A percentile compares a stretch with the other conserved stretches of the same genome.
Evolutionary conservation across 208 protist genomes (phyloP).

Genomic region (Wallacemonas sp.): DNA sequence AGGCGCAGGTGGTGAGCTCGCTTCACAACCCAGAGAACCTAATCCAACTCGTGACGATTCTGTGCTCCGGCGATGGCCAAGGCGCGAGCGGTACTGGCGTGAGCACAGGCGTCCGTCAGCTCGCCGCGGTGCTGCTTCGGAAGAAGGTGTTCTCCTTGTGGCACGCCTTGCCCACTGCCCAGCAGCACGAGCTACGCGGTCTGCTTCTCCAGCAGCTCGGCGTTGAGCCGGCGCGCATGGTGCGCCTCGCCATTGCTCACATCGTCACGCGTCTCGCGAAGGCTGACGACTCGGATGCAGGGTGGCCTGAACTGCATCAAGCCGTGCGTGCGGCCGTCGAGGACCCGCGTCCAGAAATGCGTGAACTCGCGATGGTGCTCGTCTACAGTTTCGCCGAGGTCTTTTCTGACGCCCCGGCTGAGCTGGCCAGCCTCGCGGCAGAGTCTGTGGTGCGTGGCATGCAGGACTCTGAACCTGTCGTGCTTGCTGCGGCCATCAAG

Average conservation of each 20-base stretch:
- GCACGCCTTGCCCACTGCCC: conserved; percentile 36
- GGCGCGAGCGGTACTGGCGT: conserved; percentile 21
- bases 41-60: conserved; percentile 46
- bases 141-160: conserved; percentile 79
- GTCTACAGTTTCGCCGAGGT: conserved; percentile 79
- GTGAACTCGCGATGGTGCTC: conserved; percentile 86
- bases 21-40: conserved; percentile 46
- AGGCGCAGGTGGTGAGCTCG: conserved; percentile 40
- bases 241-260: conserved; percentile 84
- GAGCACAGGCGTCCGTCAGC: conserved; percentile 64
- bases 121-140: conserved; percentile 81
- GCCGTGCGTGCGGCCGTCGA: conserved; percentile 45
- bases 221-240: conserved; percentile 51
- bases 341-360: conserved; percentile 60
- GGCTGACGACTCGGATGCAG: conserved; percentile 43
- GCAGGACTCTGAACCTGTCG: conserved; percentile 44
- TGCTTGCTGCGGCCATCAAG: conserved; percentile 63
- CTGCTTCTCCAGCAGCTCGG: conserved; percentile 69
- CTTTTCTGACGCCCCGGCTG: conserved; percentile 34
- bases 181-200: conserved; percentile 51
- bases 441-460: conserved; percentile 72
- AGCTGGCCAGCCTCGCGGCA: conserved; percentile 28
- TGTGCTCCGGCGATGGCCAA: conserved; percentile 28
- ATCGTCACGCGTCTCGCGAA: conserved; percentile 72
- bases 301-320: conserved; percentile 71